Evolutionary conservation across 2,329 filamentous ascomycete genomes (phyloP).

Genomic region (Diaporthe vexans): DNA sequence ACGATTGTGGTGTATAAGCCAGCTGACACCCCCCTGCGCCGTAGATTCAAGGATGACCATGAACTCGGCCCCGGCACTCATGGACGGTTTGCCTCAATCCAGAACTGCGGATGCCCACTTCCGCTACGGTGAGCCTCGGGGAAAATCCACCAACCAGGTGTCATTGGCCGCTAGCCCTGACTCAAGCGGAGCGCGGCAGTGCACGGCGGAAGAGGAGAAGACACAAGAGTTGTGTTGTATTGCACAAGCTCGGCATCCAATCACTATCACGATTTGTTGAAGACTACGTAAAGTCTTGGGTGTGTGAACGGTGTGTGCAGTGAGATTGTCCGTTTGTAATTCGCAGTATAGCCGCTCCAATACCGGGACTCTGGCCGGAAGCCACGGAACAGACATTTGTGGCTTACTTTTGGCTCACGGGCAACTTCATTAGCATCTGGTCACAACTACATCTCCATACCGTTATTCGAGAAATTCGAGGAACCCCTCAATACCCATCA

Average conservation of each 20-base stretch:
- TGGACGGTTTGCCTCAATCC: constrained; percentile 10
- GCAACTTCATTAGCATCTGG: no score
- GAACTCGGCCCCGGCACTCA: neutral
- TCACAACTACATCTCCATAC: no score
- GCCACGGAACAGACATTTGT: neutral
- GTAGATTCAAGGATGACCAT: neutral
- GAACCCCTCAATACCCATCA: no score
- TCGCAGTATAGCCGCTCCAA: neutral
- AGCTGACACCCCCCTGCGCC: neutral
- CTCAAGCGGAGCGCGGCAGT: neutral
- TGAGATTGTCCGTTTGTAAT: neutral
- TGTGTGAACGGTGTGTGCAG: neutral
- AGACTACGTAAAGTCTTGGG: neutral
- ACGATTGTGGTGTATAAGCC: neutral
- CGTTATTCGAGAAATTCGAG: no score
- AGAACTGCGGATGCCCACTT: constrained; percentile 12
- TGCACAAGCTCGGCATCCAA: neutral
- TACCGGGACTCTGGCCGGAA: no score
- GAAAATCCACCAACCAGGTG: constrained; percentile 29
- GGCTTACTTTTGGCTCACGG: no score
- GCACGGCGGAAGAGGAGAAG: neutral
- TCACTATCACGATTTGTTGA: neutral
- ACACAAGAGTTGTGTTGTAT: neutral
- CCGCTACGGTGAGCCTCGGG: constrained; percentile 9
- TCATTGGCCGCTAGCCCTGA: neutral